phyloP scores from a whole-genome alignment of 2,329 filamentous ascomycete species.

The Alternaria sp. region DNA sequence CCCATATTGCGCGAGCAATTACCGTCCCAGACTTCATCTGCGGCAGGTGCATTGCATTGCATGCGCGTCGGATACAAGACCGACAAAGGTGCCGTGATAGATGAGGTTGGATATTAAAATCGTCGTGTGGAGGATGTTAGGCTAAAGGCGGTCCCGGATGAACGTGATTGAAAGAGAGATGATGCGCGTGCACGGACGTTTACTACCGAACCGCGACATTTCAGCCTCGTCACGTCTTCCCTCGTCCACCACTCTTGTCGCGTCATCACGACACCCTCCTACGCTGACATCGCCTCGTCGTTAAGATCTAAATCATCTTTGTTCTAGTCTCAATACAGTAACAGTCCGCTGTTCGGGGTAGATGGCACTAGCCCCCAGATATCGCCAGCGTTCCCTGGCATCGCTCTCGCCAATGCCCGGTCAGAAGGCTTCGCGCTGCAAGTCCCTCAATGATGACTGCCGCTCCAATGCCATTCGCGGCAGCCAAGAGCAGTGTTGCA shows the following conservation, averaged over 20 bases:
- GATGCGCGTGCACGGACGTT: conserved; percentile 28
- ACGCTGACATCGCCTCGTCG: conserved; percentile 17
- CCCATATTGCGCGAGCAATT: conserved; percentile 32
- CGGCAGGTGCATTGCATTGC: conserved; percentile 22
- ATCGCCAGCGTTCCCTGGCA: conserved; percentile 11
- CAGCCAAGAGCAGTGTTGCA: conserved; percentile 27
- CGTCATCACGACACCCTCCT: conserved; percentile 17
- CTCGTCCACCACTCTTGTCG: conserved; percentile 26
- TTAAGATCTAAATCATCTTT: conserved; percentile 16
- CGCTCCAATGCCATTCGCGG: conserved; percentile 25
- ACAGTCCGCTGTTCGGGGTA: conserved; percentile 33
- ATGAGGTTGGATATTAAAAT: conserved; percentile 39
- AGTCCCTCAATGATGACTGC: conserved; percentile 20
- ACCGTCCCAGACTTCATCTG: conserved; percentile 28
- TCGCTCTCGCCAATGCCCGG: conserved; percentile 29
- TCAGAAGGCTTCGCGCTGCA: conserved; percentile 33
- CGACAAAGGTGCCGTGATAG: conserved; percentile 29
- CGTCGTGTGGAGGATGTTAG: conserved; percentile 34
- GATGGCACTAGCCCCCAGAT: conserved; percentile 23
- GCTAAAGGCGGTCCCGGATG: conserved; percentile 36
- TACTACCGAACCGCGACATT: conserved; percentile 13
- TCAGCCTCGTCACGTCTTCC: conserved; percentile 34
- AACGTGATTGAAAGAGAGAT: conserved; percentile 29
- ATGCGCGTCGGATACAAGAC: conserved; percentile 17
- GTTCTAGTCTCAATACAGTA: conserved; percentile 16